Conservation (phyloP, 768 basidiomycete species). For the Boletus barrowsii region DNA sequence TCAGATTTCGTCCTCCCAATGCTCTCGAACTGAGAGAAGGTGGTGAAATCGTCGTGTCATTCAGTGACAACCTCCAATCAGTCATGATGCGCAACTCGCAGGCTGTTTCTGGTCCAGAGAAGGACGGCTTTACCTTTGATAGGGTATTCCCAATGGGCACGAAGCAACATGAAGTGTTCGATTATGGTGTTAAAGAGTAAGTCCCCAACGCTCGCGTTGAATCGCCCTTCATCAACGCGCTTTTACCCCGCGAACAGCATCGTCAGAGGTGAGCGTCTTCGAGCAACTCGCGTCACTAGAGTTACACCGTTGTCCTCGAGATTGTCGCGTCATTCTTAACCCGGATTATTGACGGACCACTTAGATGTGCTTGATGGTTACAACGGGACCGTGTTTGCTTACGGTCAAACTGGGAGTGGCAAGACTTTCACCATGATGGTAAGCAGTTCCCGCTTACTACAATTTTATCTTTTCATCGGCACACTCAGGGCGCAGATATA, state of each 20-base stretch:
- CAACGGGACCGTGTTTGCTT: constrained; percentile 97
- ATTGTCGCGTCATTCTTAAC: constrained; percentile 2
- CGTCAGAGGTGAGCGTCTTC: constrained; percentile 66
- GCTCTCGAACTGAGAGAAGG: constrained; percentile 85
- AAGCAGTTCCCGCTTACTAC: constrained; percentile 15
- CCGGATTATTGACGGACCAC: constrained; percentile 17
- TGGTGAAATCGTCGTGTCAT: constrained; percentile 84
- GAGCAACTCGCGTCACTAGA: not conserved
- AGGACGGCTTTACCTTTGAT: constrained; percentile 97
- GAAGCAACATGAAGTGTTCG: constrained; percentile 91
- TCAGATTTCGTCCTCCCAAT: constrained; percentile 93
- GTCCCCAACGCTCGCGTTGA: constrained; percentile 29
- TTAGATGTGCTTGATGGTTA: constrained; percentile 97
- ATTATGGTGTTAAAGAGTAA: constrained; percentile 97
- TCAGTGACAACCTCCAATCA: constrained; percentile 82
- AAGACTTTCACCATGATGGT: constrained; percentile 99
- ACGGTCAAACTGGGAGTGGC: constrained; percentile 95
- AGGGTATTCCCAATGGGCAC: constrained; percentile 92
- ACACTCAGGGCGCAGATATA: constrained; percentile 87
- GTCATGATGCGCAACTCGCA: constrained; percentile 74
- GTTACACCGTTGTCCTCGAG: not conserved
- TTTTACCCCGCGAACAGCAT: constrained; percentile 48
- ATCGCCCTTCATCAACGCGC: constrained; percentile 17
- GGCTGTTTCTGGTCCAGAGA: constrained; percentile 80
- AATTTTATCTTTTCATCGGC: constrained; percentile 8